Evolutionary conservation across 2,329 filamentous ascomycete species (phyloP).

Genomic region (Fragosphaeria purpurea): DNA sequence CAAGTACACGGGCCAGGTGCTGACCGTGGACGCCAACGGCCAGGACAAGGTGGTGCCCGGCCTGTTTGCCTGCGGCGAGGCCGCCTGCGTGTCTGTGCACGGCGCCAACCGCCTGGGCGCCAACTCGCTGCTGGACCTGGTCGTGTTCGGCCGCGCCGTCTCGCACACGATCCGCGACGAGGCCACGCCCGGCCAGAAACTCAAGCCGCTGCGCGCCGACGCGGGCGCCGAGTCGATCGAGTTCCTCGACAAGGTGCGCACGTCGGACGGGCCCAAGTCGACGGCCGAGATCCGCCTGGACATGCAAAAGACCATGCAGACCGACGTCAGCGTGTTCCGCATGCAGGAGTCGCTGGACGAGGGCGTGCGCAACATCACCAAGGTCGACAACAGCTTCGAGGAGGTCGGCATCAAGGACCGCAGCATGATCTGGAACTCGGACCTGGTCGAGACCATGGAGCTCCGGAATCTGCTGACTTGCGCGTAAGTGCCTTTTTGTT

Average conservation of each 20-base stretch:
- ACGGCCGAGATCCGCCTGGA: constrained; percentile 79
- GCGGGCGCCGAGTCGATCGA: constrained; percentile 81
- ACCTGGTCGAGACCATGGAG: constrained; percentile 92
- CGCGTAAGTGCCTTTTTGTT: constrained; percentile 54
- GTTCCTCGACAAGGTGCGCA: constrained; percentile 77
- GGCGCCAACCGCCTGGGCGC: constrained; percentile 95
- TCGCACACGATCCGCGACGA: constrained; percentile 96
- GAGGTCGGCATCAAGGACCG: constrained; percentile 94
- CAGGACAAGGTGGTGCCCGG: constrained; percentile 90
- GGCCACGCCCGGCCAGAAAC: constrained; percentile 71
- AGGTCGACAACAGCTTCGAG: constrained; percentile 70
- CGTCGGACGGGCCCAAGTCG: constrained; percentile 70
- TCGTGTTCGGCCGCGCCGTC: constrained; percentile 95
- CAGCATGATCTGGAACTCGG: constrained; percentile 99
- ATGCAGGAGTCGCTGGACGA: constrained; percentile 89
- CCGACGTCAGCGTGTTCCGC: constrained; percentile 92
- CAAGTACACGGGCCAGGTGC: constrained; percentile 91
- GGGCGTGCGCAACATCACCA: constrained; percentile 77
- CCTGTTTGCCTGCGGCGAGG: constrained; percentile 93
- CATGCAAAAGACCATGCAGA: constrained; percentile 99
- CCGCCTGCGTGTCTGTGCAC: constrained; percentile 94
- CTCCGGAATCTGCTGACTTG: constrained; percentile 92
- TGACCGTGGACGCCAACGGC: constrained; percentile 76
- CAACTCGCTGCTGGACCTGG: constrained; percentile 94
- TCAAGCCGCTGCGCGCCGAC: constrained; percentile 71